phyloP scores from a whole-genome alignment of 257 asterid species.

The Thymus mandschuricus region DNA sequence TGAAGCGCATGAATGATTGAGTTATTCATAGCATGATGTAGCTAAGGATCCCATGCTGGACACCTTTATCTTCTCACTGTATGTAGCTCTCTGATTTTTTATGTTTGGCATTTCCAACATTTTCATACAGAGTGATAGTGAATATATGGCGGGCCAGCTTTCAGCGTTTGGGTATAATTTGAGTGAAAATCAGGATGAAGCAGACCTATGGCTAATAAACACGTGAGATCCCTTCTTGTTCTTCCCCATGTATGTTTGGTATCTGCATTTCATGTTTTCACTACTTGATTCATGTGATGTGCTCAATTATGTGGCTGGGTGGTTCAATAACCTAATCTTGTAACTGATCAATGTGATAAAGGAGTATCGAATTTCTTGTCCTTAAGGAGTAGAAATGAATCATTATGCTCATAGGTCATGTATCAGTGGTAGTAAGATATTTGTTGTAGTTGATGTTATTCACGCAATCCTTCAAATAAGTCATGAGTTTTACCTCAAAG shows the following conservation, averaged over 20 bases:
- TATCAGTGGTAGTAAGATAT: constrained; percentile 1
- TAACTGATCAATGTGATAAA: neutral
- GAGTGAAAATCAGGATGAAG: constrained; percentile 84
- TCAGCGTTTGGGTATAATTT: constrained; percentile 93
- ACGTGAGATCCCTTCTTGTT: constrained; percentile 61
- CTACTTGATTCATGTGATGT: too few species aligned
- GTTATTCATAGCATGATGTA: neutral
- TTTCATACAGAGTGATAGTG: constrained; percentile 91
- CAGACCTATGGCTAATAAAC: constrained; percentile 94
- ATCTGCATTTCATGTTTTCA: neutral
- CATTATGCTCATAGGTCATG: neutral
- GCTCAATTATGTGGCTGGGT: constrained; percentile 3
- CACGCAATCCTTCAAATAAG: neutral
- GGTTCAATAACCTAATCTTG: constrained; percentile 1
- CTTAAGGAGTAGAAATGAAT: neutral
- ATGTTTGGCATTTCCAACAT: constrained; percentile 4
- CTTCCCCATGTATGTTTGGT: constrained; percentile 1
- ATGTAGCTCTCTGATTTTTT: neutral
- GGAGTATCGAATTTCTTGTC: constrained; percentile 3
- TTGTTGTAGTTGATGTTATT: neutral
- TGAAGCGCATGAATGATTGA: constrained; percentile 1
- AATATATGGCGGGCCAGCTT: constrained; percentile 99
- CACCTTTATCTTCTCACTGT: constrained; percentile 1
- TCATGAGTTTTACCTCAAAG: constrained; percentile 5
- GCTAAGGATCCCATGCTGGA: constrained; percentile 7